phyloP scores from a whole-genome alignment of 2,329 filamentous ascomycete species.

The Pseudophaeomoniella oleicola region DNA sequence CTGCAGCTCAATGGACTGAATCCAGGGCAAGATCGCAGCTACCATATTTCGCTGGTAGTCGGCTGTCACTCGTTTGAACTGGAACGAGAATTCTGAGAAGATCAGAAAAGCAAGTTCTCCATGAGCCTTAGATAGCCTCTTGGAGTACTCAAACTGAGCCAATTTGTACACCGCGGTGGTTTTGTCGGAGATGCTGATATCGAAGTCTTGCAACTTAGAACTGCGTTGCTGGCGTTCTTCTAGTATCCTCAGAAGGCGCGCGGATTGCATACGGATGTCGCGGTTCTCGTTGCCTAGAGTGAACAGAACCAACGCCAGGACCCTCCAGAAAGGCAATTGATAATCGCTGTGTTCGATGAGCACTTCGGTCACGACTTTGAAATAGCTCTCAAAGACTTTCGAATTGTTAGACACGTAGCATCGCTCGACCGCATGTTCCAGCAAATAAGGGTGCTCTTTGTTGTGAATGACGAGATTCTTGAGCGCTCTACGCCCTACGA shows the following conservation, averaged over 20 bases:
- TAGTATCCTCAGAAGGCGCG: slow-evolving; percentile 61
- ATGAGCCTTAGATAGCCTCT: slow-evolving; percentile 75
- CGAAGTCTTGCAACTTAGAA: slow-evolving; percentile 90
- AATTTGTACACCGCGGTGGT: slow-evolving; percentile 96
- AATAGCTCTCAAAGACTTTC: slow-evolving; percentile 88
- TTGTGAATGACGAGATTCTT: slow-evolving; percentile 87
- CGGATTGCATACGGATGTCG: slow-evolving; percentile 77
- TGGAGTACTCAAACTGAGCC: slow-evolving; percentile 92
- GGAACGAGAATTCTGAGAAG: slow-evolving; percentile 87
- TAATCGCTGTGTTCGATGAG: slow-evolving; percentile 72
- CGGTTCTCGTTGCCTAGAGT: slow-evolving; percentile 86
- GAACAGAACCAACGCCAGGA: slow-evolving; percentile 76
- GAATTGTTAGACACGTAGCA: slow-evolving; percentile 72
- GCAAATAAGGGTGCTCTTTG: slow-evolving; percentile 66
- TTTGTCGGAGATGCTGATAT: slow-evolving; percentile 97
- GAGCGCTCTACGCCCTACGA: slow-evolving; percentile 74
- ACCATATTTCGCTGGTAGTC: slow-evolving; percentile 86
- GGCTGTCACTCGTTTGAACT: slow-evolving; percentile 76
- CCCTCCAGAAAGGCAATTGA: slow-evolving; percentile 75
- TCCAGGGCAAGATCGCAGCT: slow-evolving; percentile 87
- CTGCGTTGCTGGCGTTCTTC: slow-evolving; percentile 73
- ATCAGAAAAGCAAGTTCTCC: slow-evolving; percentile 81
- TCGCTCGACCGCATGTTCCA: slow-evolving; percentile 80
- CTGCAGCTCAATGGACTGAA: slow-evolving; percentile 84
- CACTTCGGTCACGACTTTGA: slow-evolving; percentile 79